Conservation (phyloP, 768 basidiomycete genomes). For the Strobilomyces dryophilus region DNA sequence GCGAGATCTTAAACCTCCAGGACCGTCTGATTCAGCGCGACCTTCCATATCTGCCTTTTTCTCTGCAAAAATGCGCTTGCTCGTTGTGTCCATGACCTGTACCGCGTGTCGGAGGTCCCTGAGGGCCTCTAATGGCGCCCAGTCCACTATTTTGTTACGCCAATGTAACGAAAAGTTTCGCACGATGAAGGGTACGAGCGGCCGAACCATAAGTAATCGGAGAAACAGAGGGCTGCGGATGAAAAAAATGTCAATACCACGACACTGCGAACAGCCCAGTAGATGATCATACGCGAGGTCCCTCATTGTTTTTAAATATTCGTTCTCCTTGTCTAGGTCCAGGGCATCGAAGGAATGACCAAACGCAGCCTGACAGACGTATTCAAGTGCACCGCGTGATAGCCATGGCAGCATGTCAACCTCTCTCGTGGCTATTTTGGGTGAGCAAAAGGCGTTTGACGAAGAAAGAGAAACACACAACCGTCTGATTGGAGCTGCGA, state of each 20-base stretch:
- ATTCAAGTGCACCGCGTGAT: conserved; percentile 33
- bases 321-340: conserved; percentile 20
- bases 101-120: conserved; percentile 25
- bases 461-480: conserved; percentile 13
- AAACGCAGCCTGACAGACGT: conserved; percentile 31
- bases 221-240: conserved; percentile 23
- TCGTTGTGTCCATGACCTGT: conserved; percentile 28
- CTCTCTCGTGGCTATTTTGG: conserved; percentile 22
- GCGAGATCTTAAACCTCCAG: conserved; percentile 6
- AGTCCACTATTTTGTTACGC: conserved; percentile 33
- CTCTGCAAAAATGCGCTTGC: conserved; percentile 24
- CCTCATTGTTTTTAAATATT: conserved; percentile 29
- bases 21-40: conserved; percentile 4
- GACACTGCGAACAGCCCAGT: background rate
- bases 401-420: conserved; percentile 34
- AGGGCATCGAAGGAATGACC: conserved; percentile 33
- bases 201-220: conserved; percentile 28
- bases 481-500: conserved; percentile 21
- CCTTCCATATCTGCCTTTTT: conserved; percentile 27
- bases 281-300: conserved; percentile 26
- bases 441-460: background rate
- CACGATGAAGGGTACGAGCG: conserved; percentile 29
- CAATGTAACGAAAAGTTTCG: conserved; percentile 26
- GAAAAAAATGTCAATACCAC: background rate
- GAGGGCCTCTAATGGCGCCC: conserved; percentile 27